phyloP scores from a whole-genome alignment of 148 eudicot genomes.

The Cornus controversa region DNA sequence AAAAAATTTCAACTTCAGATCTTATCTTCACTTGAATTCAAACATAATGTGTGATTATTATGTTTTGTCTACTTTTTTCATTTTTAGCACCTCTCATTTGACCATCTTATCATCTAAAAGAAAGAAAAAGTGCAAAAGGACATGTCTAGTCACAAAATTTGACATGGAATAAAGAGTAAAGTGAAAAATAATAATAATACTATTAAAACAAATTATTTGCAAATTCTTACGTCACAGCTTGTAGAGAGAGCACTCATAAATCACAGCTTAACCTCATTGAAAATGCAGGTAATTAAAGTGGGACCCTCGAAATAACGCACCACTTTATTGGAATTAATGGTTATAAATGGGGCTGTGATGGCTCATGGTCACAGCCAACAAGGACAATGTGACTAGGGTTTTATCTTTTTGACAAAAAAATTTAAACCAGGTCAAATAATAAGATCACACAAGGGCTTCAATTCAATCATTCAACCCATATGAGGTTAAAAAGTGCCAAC shows the following conservation, averaged over 20 bases:
- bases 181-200: neutral
- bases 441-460: neutral
- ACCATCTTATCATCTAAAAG: neutral
- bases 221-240: neutral
- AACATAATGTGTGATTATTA: neutral
- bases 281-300: neutral
- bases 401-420: no score
- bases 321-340: neutral
- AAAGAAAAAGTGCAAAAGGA: neutral
- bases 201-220: neutral
- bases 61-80: neutral
- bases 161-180: neutral
- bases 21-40: conserved; percentile 7
- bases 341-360: neutral
- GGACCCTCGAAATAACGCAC: neutral
- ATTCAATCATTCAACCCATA: conserved; percentile 26
- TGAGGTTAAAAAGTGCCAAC: conserved; percentile 28
- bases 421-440: neutral
- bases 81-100: conserved; percentile 8
- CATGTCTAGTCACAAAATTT: neutral
- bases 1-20: neutral
- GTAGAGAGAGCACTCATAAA: neutral
- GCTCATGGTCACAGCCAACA: neutral
- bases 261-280: neutral
- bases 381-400: neutral